Evolutionary conservation across 2,329 filamentous ascomycete species (phyloP).

Genomic region (Aspergillus fumigatiaffinis): DNA sequence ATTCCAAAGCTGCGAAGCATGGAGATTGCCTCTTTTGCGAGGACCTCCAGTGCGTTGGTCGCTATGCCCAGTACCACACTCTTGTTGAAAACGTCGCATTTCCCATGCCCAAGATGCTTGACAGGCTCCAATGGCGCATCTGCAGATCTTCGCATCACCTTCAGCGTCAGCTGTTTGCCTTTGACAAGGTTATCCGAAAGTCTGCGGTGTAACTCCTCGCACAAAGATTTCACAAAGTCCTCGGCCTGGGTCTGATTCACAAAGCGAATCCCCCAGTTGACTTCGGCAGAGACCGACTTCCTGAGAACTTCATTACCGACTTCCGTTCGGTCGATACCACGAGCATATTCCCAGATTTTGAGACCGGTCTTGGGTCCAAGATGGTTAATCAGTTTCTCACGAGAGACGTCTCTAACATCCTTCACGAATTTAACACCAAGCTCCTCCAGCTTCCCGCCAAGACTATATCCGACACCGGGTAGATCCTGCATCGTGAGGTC

Average conservation of each 20-base stretch:
- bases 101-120: constrained; percentile 92
- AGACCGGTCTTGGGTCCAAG: constrained; percentile 91
- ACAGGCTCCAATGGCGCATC: constrained; percentile 87
- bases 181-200: constrained; percentile 80
- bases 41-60: constrained; percentile 66
- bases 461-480: constrained; percentile 88
- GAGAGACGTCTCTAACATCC: constrained; percentile 73
- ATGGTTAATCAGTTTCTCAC: constrained; percentile 67
- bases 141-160: constrained; percentile 82
- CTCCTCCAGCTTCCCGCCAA: constrained; percentile 82
- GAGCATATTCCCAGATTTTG: constrained; percentile 83
- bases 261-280: constrained; percentile 98
- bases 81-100: constrained; percentile 92
- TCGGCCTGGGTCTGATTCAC: constrained; percentile 88
- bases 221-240: constrained; percentile 81
- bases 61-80: constrained; percentile 77
- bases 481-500: constrained; percentile 74
- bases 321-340: constrained; percentile 80
- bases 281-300: constrained; percentile 94
- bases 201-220: constrained; percentile 76
- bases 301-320: constrained; percentile 80
- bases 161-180: constrained; percentile 84
- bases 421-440: constrained; percentile 77
- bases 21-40: constrained; percentile 79
- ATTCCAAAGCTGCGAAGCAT: constrained; percentile 79